phyloP scores from a whole-genome alignment of 225 moss, liverwort and hornwort genomes.

The Physcomitrium patens region DNA sequence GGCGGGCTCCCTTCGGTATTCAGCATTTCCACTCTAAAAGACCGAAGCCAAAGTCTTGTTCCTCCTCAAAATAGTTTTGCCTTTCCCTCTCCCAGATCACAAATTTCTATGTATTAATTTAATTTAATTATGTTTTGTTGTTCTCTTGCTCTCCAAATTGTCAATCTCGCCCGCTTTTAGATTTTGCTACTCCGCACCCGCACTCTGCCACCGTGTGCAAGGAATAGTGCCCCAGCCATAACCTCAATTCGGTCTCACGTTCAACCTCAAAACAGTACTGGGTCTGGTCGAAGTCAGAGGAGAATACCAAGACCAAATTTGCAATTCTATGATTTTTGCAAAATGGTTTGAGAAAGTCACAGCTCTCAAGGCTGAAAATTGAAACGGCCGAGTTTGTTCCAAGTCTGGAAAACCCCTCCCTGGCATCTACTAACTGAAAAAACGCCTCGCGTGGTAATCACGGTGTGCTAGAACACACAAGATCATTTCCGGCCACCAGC shows the following conservation, averaged over 20 bases:
- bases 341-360: slow-evolving; percentile 26
- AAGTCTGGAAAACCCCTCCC: background rate
- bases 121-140: background rate
- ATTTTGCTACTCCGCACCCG: slow-evolving; percentile 16
- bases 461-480: slow-evolving; percentile 39
- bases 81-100: background rate
- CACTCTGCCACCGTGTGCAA: background rate
- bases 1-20: slow-evolving; percentile 66
- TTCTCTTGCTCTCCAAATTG: background rate
- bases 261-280: slow-evolving; percentile 4
- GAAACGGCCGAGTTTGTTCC: background rate
- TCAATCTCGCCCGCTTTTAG: slow-evolving; percentile 9
- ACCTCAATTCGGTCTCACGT: slow-evolving; percentile 19
- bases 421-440: slow-evolving; percentile 28
- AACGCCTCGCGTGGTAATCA: slow-evolving; percentile 12
- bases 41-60: background rate
- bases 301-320: slow-evolving; percentile 19
- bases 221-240: slow-evolving; percentile 16
- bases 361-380: slow-evolving; percentile 1
- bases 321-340: background rate
- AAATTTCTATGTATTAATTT: background rate
- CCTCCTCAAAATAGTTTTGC: slow-evolving; percentile 6
- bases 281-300: background rate
- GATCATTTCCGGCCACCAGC: slow-evolving; percentile 33
- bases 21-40: slow-evolving; percentile 57